Conservation (phyloP, 805 yeast genomes). For the Priceomyces fermenticarens region DNA sequence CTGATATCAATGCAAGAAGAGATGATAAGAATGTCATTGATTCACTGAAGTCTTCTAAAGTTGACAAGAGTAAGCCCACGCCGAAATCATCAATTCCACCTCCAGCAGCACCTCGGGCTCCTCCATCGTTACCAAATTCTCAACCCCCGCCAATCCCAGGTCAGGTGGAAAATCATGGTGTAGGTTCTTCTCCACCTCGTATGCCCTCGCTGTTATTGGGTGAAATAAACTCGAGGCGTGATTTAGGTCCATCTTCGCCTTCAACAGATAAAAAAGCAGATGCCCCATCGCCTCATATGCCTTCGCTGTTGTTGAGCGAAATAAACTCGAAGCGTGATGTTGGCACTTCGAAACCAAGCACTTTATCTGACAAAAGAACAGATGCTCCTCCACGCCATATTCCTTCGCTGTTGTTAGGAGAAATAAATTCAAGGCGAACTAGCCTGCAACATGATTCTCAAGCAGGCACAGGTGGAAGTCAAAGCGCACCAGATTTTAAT, state of each 20-base stretch:
- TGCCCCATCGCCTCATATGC: no score
- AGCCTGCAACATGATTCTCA: conserved; percentile 15
- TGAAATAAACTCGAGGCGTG: no score
- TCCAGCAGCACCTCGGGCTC: conserved; percentile 10
- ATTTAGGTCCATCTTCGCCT: no score
- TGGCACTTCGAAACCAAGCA: neutral
- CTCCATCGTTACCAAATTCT: conserved; percentile 16
- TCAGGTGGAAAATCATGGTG: neutral
- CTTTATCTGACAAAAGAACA: neutral
- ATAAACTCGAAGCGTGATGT: neutral
- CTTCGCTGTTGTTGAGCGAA: no score
- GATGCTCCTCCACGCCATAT: conserved; percentile 13
- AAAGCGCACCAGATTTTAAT: conserved; percentile 13
- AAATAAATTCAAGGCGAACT: no score
- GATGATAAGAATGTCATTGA: conserved; percentile 49
- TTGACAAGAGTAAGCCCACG: conserved; percentile 12
- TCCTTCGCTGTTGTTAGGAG: conserved; percentile 6
- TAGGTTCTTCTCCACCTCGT: conserved; percentile 12
- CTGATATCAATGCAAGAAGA: conserved; percentile 55
- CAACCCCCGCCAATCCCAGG: conserved; percentile 19
- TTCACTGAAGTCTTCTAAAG: conserved; percentile 7
- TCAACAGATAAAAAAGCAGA: no score
- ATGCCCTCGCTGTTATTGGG: conserved; percentile 7
- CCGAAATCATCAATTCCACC: conserved; percentile 19
- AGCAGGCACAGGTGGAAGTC: neutral